phyloP scores from a whole-genome alignment of 441 rosid genomes.

The Gossypium davidsonii region DNA sequence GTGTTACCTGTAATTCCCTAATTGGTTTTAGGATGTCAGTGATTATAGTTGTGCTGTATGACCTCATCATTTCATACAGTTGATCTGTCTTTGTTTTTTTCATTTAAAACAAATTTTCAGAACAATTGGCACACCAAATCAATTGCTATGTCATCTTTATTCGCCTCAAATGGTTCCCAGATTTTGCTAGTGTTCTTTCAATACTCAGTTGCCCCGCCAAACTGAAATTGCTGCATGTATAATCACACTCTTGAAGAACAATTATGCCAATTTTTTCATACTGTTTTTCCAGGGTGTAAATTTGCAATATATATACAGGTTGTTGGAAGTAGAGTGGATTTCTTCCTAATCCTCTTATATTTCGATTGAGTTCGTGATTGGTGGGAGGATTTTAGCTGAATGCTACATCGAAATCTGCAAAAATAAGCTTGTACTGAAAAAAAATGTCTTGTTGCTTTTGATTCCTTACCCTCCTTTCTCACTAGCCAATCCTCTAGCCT shows the following conservation, averaged over 20 bases:
- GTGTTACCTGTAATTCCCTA: background rate
- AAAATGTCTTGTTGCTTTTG: background rate
- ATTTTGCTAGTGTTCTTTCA: background rate
- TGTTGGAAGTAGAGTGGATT: background rate
- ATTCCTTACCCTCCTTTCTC: conserved; percentile 9
- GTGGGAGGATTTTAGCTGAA: background rate
- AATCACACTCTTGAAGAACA: background rate
- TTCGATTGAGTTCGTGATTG: background rate
- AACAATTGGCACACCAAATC: background rate
- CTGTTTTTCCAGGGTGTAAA: background rate
- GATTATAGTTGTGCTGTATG: conserved; percentile 2
- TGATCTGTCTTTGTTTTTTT: background rate
- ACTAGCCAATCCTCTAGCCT: background rate
- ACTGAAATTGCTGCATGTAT: background rate
- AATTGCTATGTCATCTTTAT: background rate
- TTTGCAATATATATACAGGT: background rate
- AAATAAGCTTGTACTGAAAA: background rate
- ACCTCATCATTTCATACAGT: background rate
- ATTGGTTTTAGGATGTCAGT: background rate
- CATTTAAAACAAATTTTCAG: background rate
- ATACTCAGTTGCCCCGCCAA: background rate
- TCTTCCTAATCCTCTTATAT: background rate
- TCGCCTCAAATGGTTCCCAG: background rate
- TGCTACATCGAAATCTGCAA: background rate
- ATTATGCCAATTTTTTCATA: background rate